A percentile compares a stretch with the other conserved stretches of the same genome.
Conservation (phyloP, 257 asterid genomes). For the Apocynum venetum region DNA sequence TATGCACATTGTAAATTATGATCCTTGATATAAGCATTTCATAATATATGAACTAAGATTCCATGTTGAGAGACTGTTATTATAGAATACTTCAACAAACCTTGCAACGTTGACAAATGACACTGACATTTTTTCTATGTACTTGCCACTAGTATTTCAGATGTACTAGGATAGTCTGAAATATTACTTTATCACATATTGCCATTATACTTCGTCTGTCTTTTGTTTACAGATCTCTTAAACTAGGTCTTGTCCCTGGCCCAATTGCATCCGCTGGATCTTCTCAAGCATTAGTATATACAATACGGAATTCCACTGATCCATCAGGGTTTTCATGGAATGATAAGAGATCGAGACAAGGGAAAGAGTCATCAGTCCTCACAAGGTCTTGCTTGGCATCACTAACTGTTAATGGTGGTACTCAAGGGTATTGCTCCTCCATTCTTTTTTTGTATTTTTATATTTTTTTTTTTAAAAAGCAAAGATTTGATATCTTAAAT, state of each 20-base stretch:
- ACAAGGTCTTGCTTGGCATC: conserved; percentile 75
- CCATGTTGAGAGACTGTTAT: background rate
- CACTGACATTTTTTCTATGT: background rate
- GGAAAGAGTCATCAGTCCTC: conserved; percentile 57
- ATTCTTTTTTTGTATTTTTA: background rate
- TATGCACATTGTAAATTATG: background rate
- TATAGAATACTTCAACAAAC: background rate
- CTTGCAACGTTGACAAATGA: background rate
- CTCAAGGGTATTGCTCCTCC: conserved; percentile 54
- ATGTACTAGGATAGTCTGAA: background rate
- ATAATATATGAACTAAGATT: background rate
- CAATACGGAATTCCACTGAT: conserved; percentile 55
- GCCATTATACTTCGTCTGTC: background rate
- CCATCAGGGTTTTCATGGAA: conserved; percentile 62
- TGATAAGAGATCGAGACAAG: conserved; percentile 68
- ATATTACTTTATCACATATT: background rate
- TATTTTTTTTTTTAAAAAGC: conserved; percentile 2
- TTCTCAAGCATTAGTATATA: conserved; percentile 39
- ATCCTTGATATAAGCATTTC: background rate
- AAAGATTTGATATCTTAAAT: background rate
- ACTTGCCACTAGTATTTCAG: background rate
- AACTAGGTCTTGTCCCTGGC: conserved; percentile 65
- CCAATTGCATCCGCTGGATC: conserved; percentile 41
- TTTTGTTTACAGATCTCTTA: conserved; percentile 59
- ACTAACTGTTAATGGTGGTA: conserved; percentile 59